These are phyloP conservation scores for Camillea tinctor DNA, from an alignment of 2,329 filamentous ascomycete species.

Conservation along the genomic window DNA sequence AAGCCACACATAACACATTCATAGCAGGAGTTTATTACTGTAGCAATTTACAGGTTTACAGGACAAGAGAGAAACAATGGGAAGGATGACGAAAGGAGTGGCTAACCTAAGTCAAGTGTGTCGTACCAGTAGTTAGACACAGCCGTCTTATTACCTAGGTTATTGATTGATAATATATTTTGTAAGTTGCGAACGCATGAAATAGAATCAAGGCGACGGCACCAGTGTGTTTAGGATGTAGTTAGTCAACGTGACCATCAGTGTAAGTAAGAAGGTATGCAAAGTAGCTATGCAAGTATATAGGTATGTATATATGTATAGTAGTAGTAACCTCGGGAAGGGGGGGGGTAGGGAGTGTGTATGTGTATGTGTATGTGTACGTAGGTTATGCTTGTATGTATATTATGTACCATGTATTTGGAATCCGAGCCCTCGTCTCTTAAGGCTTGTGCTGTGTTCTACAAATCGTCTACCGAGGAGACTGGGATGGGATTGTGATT, in stretches of 20 bases:
- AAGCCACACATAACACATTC: no score
- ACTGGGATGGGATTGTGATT: background rate
- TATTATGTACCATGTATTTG: background rate
- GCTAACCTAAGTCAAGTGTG: conserved; percentile 5
- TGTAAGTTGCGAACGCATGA: background rate
- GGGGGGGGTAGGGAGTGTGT: no score
- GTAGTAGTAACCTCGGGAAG: no score
- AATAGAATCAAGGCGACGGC: background rate
- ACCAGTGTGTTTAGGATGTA: background rate
- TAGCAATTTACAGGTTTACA: conserved; percentile 8
- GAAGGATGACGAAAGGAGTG: conserved; percentile 17
- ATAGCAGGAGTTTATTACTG: conserved; percentile 2
- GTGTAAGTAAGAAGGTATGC: background rate
- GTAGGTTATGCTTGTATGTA: no score
- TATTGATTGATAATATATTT: background rate
- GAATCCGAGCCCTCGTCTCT: background rate
- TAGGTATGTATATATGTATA: no score
- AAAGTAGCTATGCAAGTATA: no score
- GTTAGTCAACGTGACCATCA: background rate
- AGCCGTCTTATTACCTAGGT: background rate
- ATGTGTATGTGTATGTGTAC: background rate
- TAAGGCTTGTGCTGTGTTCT: background rate
- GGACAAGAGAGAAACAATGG: conserved; percentile 1
- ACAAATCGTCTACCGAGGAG: background rate
- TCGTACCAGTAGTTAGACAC: background rate